Base-by-base conservation (phyloP, 2,329 filamentous ascomycete species). In the Botrytis deweyae region DNA sequence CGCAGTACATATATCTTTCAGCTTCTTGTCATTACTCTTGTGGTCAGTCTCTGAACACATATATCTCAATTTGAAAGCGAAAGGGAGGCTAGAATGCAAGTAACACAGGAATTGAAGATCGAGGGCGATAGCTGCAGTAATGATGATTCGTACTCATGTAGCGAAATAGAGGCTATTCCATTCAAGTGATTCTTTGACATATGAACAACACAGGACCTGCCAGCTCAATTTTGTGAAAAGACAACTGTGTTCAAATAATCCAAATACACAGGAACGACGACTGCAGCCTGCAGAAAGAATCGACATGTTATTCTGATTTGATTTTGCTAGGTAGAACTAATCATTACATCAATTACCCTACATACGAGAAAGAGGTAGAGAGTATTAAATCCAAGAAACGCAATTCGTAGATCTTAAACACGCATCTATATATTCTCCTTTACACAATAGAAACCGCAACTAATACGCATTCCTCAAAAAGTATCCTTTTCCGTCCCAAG, bases 281-380 rank as follows among this genome's bases (percentile, higher is more conserved):
- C 25, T 16, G 25, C 29, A 4, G 25, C 4, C 1, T 29, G 6
- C 14, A 29, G 6, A 58, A 58, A 9, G n/a, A 33, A 58, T 16
- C 12, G 8, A 18, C 4, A 29, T 9, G 6, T 18, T 18, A 14
- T 3, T 29, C 18, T 58, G 6, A 1, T 3, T 33, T 58, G 14
- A 29, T 1, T 58, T 18, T 16, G 7, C 7, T 3, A 3, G 14
- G 0, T 1, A 18, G 14, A 8, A 18, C 16, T 3, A 18, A 4
- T 29, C 3, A 29, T n/a, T 9, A 58, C 52, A 29, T 58, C n/a
- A 29, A 29, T 18, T 55, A 18, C 29, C 3, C 7, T 16, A 33
- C 5, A 33, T 8, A 9, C 14, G 3, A 58, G n/a, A 58, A 29
- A 18, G 16, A 29, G n/a, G 29, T 16, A 29, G n/a, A 29, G 14